Conservation (phyloP, 257 asterid species). For the Penstemon barbatus region DNA sequence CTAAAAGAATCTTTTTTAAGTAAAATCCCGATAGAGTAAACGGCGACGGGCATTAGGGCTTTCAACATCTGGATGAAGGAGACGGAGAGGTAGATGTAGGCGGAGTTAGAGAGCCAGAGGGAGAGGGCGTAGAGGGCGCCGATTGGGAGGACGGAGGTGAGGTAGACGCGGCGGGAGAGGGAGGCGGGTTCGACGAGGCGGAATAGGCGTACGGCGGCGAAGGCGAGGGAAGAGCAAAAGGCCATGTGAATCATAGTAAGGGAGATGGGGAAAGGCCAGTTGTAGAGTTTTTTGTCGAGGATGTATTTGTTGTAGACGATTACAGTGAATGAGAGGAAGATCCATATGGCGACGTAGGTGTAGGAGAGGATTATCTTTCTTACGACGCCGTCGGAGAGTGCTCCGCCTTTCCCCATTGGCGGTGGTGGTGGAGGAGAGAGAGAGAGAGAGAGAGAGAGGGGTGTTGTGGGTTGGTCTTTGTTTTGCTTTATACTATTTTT, state of each 20-base stretch:
- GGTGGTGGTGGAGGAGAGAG: neutral
- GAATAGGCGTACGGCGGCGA: conserved; percentile 48
- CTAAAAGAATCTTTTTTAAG: conserved; percentile 47
- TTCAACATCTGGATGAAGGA: conserved; percentile 74
- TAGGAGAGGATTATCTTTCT: conserved; percentile 67
- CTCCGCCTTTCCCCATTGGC: conserved; percentile 62
- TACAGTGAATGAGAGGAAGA: conserved; percentile 65
- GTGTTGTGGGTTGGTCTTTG: neutral
- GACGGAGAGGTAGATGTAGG: conserved; percentile 66
- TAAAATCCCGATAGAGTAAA: conserved; percentile 53
- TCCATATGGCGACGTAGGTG: conserved; percentile 63
- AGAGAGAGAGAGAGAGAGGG: neutral
- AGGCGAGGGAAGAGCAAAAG: conserved; percentile 65
- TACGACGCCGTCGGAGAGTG: conserved; percentile 51
- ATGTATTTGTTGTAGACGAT: conserved; percentile 76
- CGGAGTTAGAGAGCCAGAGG: conserved; percentile 68
- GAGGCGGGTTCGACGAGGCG: conserved; percentile 64
- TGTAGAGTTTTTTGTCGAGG: conserved; percentile 68
- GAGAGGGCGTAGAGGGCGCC: conserved; percentile 60
- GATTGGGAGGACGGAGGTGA: conserved; percentile 67
- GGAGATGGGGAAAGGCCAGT: conserved; percentile 75
- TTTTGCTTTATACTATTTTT: too few relatives aligned
- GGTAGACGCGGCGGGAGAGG: conserved; percentile 61
- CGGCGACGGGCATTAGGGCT: conserved; percentile 77
- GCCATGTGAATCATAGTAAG: conserved; percentile 75